A percentile compares a stretch with the other conserved stretches of the same genome.
Conservation (phyloP, 2,329 filamentous ascomycete species). For the Phaeosphaeria sp. region DNA sequence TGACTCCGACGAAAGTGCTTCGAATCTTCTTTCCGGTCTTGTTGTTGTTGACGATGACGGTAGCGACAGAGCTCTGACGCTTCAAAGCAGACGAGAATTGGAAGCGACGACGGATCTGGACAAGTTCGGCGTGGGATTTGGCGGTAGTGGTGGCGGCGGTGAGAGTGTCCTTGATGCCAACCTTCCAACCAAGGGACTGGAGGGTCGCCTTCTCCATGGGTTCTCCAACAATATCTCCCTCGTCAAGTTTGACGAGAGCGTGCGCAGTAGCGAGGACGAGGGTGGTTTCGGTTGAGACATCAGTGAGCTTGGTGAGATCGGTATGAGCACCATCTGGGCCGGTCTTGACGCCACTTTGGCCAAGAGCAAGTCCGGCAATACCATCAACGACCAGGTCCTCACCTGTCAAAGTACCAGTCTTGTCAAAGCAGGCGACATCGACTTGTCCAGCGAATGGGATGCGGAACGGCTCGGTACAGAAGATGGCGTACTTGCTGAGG, state of each 20-base stretch:
- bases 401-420: conserved; percentile 95
- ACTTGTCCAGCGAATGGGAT: conserved; percentile 96
- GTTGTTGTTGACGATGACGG: conserved; percentile 73
- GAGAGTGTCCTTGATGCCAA: conserved; percentile 88
- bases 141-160: conserved; percentile 67
- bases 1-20: conserved; percentile 92
- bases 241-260: conserved; percentile 92
- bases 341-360: conserved; percentile 68
- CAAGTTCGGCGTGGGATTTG: conserved; percentile 68
- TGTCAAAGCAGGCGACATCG: conserved; percentile 97
- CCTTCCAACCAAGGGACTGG: conserved; percentile 84
- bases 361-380: conserved; percentile 85
- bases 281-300: conserved; percentile 80
- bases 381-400: conserved; percentile 97
- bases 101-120: conserved; percentile 95
- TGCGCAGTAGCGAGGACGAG: conserved; percentile 94
- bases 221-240: conserved; percentile 95
- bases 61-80: conserved; percentile 92
- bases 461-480: conserved; percentile 98
- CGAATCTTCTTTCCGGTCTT: conserved; percentile 77
- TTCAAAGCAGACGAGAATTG: conserved; percentile 98
- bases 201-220: conserved; percentile 99
- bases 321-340: conserved; percentile 85
- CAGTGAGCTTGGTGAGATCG: conserved; percentile 72
- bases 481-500: conserved; percentile 93